phyloP scores from a whole-genome alignment of 768 basidiomycete species.

The Vararia minispora region DNA sequence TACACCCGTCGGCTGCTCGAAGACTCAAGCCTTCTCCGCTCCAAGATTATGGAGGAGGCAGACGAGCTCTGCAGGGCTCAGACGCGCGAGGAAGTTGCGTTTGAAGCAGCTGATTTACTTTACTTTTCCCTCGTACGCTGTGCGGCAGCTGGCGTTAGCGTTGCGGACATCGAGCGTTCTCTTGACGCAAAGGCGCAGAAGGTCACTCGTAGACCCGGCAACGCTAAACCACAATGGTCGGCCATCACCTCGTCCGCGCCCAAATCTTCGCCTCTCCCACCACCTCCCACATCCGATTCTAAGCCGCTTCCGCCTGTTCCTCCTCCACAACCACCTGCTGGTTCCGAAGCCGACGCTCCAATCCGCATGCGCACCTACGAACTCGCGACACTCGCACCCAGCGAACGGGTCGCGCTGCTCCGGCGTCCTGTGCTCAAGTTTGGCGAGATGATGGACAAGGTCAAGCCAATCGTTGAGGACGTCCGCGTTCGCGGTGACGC shows the following conservation, averaged over 20 bases:
- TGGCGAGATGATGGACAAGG: slow-evolving; percentile 84
- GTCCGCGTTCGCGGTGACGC: slow-evolving; percentile 78
- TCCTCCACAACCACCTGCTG: slow-evolving; percentile 11
- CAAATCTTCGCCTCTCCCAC: slow-evolving; percentile 14
- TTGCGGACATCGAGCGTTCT: slow-evolving; percentile 75
- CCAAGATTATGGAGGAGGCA: slow-evolving; percentile 98
- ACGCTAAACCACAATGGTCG: slow-evolving; percentile 81
- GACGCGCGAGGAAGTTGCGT: slow-evolving; percentile 73
- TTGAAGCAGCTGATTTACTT: slow-evolving; percentile 90
- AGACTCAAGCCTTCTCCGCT: slow-evolving; percentile 68
- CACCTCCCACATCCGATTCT: slow-evolving; percentile 9
- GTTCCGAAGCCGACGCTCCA: slow-evolving; percentile 24
- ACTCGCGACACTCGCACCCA: slow-evolving; percentile 34
- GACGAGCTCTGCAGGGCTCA: slow-evolving; percentile 87
- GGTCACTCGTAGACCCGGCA: slow-evolving; percentile 78
- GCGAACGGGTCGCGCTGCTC: slow-evolving; percentile 59
- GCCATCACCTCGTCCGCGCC: slow-evolving; percentile 11
- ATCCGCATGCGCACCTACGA: slow-evolving; percentile 76
- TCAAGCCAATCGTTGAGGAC: slow-evolving; percentile 86
- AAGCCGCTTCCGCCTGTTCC: slow-evolving; percentile 20
- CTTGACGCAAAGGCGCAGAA: slow-evolving; percentile 81
- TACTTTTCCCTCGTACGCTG: slow-evolving; percentile 90
- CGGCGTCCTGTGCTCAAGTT: slow-evolving; percentile 84
- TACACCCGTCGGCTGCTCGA: slow-evolving; percentile 85
- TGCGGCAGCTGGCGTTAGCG: slow-evolving; percentile 66